Base-by-base conservation (phyloP, 495 filamentous ascomycete species). In the Penicillium antarcticum region DNA sequence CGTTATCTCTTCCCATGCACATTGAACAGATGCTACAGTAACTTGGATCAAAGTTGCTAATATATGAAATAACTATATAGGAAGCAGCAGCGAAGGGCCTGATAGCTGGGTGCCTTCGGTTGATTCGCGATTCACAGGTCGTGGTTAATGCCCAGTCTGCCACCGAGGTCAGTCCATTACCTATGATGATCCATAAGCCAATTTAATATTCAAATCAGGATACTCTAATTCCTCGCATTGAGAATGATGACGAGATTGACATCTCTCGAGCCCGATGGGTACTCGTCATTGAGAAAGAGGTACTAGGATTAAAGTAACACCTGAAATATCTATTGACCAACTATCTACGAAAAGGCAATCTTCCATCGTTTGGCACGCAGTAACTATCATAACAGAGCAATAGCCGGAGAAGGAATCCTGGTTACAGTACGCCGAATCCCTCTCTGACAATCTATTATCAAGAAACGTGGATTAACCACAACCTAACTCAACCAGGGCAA, bases 201-300 rank as follows among this genome's bases (percentile, higher is more conserved):
- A 23, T 8, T 41, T 53, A 11, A 60, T 31, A 8, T 29, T 29
- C 1, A 7, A 14, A 12, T 5, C 40, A 95, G 81, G 89, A 87
- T 3, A 72, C 77, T 7, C 63, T 95, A 4, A 75, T 97, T 1
- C 88, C 90, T 9, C 77, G 75, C 11, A 52, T 79, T 12, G 70
- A 72, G 32, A 72, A 82, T 1, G 73, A 84, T 7, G 63, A 74
- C 1, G 64, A 60, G 5, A 60, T 95, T 14, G 68, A 85, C 46
- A 68, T 89, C 9, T 62, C 69, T 1, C 54, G 61, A 16, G 63
- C 80, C 0, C 65, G 79, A 39, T 96, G 90, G 91, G 73, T 97
- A 21, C 61, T 97, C 0, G 79, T 97, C 0, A 79, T 98, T 31
- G 94, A 98, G 64, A 98, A 98, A 73, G 94, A 98, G 76, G 91